Percentiles rank a stretch among this genome's conserved stretches.
These are phyloP conservation scores for Penicillium sp. DNA, from an alignment of 2,329 filamentous ascomycete species.

Conservation along the genomic window DNA sequence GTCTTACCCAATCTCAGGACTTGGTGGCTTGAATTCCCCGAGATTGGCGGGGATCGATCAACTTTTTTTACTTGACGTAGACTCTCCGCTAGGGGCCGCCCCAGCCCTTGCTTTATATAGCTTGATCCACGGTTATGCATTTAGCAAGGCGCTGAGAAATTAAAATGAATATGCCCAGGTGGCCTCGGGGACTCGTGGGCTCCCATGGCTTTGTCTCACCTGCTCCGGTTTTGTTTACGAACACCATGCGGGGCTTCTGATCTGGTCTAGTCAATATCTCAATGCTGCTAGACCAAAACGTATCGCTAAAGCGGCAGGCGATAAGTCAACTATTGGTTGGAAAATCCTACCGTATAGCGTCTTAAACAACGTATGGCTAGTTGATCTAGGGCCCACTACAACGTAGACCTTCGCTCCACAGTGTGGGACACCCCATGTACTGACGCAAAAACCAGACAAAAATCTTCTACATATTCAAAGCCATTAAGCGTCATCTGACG, in stretches of 20 bases:
- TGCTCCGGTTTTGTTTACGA: neutral
- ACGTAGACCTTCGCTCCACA: neutral
- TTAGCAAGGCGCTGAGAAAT: neutral
- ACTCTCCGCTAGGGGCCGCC: neutral
- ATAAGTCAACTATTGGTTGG: neutral
- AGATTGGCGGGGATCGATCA: neutral
- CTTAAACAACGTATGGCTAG: neutral
- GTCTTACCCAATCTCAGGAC: neutral
- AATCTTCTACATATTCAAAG: neutral
- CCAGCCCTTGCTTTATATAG: neutral
- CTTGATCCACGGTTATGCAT: neutral
- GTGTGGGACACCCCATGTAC: neutral
- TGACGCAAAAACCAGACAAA: neutral
- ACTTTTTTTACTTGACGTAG: neutral
- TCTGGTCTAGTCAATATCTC: slow-evolving; percentile 2
- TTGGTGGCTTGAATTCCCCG: neutral
- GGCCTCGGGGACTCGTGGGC: neutral
- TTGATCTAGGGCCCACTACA: neutral
- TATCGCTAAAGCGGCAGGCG: neutral
- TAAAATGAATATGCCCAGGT: neutral
- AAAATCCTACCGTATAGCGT: neutral
- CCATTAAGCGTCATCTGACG: neutral
- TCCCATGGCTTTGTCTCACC: neutral
- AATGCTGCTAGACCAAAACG: neutral
- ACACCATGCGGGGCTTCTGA: neutral